These are phyloP conservation scores for Ballota nigra DNA, from an alignment of 257 asterid species.

Conservation along the genomic window DNA sequence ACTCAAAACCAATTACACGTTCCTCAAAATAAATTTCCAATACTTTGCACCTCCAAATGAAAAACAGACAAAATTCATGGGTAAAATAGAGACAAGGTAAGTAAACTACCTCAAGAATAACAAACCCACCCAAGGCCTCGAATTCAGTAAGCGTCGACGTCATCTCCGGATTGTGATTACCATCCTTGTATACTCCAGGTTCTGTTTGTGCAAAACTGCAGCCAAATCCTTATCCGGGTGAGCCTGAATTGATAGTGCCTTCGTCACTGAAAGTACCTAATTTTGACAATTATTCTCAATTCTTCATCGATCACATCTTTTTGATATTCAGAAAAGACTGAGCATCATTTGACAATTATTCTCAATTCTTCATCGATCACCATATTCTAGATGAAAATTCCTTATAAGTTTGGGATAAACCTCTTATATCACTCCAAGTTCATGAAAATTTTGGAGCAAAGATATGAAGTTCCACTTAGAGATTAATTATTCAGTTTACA, in stretches of 20 bases:
- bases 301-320: no score
- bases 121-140: slow-evolving; percentile 87
- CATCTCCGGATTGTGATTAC: slow-evolving; percentile 98
- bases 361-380: no score
- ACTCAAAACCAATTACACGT: not conserved
- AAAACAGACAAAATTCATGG: not conserved
- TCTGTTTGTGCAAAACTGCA: slow-evolving; percentile 55
- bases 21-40: not conserved
- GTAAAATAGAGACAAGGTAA: slow-evolving; percentile 6
- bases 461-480: no score
- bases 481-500: no score
- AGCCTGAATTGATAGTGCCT: slow-evolving; percentile 91
- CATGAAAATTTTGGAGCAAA: no score
- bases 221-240: slow-evolving; percentile 95
- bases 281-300: not conserved
- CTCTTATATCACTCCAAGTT: no score
- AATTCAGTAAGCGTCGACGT: slow-evolving; percentile 83
- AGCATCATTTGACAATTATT: no score
- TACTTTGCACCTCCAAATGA: not conserved
- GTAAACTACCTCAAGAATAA: slow-evolving; percentile 58
- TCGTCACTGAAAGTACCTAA: slow-evolving; percentile 86
- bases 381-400: no score
- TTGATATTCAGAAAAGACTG: no score
- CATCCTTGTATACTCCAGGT: slow-evolving; percentile 78
- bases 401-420: no score